These are phyloP conservation scores for Pseudogymnoascus sp. DNA, from an alignment of 2,329 filamentous ascomycete genomes.

Conservation along the genomic window DNA sequence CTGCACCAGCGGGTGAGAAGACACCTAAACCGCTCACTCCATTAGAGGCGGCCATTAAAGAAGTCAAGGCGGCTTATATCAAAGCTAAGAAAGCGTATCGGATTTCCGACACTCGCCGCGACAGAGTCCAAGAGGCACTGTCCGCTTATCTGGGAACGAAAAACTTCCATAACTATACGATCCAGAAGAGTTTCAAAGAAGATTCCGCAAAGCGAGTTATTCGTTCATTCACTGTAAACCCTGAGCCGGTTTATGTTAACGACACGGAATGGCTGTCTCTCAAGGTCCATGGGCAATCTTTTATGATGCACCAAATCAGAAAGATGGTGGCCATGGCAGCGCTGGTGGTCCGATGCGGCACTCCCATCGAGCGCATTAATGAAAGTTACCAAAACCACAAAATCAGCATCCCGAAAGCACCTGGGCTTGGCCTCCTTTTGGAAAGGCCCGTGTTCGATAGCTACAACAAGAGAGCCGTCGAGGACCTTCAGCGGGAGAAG, in stretches of 20 bases:
- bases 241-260: constrained; percentile 71
- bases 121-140: constrained; percentile 68
- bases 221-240: constrained; percentile 78
- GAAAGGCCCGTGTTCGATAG: constrained; percentile 86
- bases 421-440: constrained; percentile 76
- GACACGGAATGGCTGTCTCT: constrained; percentile 92
- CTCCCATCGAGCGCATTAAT: constrained; percentile 59
- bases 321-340: constrained; percentile 97
- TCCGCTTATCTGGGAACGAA: constrained; percentile 71
- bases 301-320: constrained; percentile 99
- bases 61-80: constrained; percentile 75
- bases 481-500: constrained; percentile 53
- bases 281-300: constrained; percentile 94
- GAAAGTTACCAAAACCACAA: constrained; percentile 65
- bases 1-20: neutral
- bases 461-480: constrained; percentile 69
- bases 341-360: constrained; percentile 75
- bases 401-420: constrained; percentile 89
- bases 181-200: constrained; percentile 75
- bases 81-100: constrained; percentile 79
- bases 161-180: constrained; percentile 97
- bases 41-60: constrained; percentile 58
- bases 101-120: constrained; percentile 61
- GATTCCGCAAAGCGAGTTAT: constrained; percentile 83
- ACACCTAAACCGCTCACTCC: constrained; percentile 32